These are phyloP conservation scores for Macadamia integrifolia DNA, from an alignment of 164 flowering plant species.

Conservation along the genomic window DNA sequence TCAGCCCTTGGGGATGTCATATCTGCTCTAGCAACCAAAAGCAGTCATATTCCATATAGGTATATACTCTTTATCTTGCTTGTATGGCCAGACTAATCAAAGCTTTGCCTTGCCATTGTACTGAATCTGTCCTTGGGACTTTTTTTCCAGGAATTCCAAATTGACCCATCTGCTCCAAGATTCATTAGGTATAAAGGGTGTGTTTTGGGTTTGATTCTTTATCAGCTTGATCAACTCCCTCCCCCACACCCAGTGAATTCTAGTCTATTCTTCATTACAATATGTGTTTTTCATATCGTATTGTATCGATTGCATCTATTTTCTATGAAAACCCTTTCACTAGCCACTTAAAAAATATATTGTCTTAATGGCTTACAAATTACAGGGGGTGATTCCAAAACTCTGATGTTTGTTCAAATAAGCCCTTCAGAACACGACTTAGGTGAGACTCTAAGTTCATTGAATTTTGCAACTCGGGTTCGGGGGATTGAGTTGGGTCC, in stretches of 20 bases:
- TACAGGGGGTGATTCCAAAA: slow-evolving; percentile 86
- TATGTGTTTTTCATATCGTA: too few relatives aligned
- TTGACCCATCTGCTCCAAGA: slow-evolving; percentile 89
- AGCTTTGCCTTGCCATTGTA: not conserved
- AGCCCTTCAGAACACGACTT: slow-evolving; percentile 77
- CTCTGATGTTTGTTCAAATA: slow-evolving; percentile 89
- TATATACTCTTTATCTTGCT: slow-evolving; percentile 6
- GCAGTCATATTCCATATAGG: slow-evolving; percentile 89
- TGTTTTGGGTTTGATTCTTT: too few relatives aligned
- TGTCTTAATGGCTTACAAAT: not conserved
- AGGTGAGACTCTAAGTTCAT: slow-evolving; percentile 82
- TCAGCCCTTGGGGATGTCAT: slow-evolving; percentile 95
- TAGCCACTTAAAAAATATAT: too few relatives aligned
- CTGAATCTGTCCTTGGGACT: slow-evolving; percentile 7
- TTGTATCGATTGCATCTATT: too few relatives aligned
- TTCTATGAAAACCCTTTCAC: too few relatives aligned
- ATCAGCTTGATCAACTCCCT: not conserved
- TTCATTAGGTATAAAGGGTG: slow-evolving; percentile 51
- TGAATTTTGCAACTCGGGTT: slow-evolving; percentile 84
- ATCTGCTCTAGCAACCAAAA: slow-evolving; percentile 75
- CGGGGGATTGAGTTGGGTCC: slow-evolving; percentile 85
- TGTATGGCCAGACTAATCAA: not conserved
- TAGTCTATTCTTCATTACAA: too few relatives aligned
- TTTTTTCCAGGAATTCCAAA: slow-evolving; percentile 71
- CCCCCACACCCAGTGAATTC: not conserved